Evolutionary conservation across 805 yeast genomes (phyloP), one percentile per base, ranked within the genome.

Genomic region (Nakazawaea ishiwadae): DNA sequence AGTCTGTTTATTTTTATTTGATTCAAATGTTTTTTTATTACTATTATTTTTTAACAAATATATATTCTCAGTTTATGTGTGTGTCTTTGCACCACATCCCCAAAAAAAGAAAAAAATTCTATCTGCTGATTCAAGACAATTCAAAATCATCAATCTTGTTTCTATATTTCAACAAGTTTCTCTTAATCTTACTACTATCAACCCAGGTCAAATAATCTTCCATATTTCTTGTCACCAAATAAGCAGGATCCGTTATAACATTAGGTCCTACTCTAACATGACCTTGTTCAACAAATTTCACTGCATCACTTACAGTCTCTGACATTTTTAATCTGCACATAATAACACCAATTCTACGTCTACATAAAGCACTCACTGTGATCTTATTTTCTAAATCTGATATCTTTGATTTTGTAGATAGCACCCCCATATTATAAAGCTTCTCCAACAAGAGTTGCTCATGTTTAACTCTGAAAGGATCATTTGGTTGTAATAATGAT

Each of bases 191-290:
- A 51, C 95, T 83, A 31, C 81, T 75, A 55, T 93, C 97, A n/a
- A 86, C 93, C 99, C 99, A 93, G 3, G 99, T 93, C 52, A 93
- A 72, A 61, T 88, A 93, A 61, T 93, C 99, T 59, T 93, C 99
- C 84, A 93, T 73, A 53, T 79, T 87, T 58, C 96, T 75, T 2
- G 97, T 91, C 4, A 93, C 93, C 53, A 95, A 69, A 59, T 82
- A 91, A 0, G 98, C 96, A 3, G 98, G 95, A 60, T 93, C 99
- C 1, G 96, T 90, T 33, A 95, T 82, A 20, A 95, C 83, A 57
- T 88, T 84, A 10, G 98, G 98, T 0, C 99, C 99, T 5, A 93
- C 96, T 51, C 99, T 75, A 2, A 93, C 96, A 56, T 93, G 98
- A 2, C 99, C 99, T 60, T 93, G 98, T 57, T 93, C 97, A 11